These are phyloP conservation scores for Rhodocollybia butyracea DNA, from an alignment of 768 basidiomycete species.

Conservation along the genomic window DNA sequence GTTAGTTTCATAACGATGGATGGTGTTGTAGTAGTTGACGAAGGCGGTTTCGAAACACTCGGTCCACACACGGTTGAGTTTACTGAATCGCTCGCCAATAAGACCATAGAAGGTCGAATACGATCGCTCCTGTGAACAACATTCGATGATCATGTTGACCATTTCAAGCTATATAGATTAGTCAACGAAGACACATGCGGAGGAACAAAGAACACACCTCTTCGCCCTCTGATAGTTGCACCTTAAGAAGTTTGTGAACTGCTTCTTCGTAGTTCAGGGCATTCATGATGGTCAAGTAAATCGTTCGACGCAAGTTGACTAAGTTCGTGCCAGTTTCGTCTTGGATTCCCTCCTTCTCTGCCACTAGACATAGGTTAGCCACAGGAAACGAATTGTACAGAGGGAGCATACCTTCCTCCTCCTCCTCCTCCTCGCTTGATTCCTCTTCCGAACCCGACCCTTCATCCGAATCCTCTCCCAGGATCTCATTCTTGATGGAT, in stretches of 20 bases:
- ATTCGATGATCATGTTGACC: slow-evolving; percentile 98
- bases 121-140: slow-evolving; percentile 98
- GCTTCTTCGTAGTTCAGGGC: slow-evolving; percentile 98
- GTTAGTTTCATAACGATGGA: slow-evolving; percentile 99
- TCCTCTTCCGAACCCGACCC: slow-evolving; percentile 67
- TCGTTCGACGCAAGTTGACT: slow-evolving; percentile 89
- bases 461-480: slow-evolving; percentile 82
- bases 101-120: slow-evolving; percentile 98
- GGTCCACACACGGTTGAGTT: slow-evolving; percentile 93
- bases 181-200: neutral
- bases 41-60: slow-evolving; percentile 88
- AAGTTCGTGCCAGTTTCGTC: slow-evolving; percentile 95
- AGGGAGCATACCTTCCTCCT: slow-evolving; percentile 28
- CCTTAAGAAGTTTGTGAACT: slow-evolving; percentile 94
- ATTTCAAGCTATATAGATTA: slow-evolving; percentile 74
- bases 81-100: slow-evolving; percentile 93
- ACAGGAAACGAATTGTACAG: neutral
- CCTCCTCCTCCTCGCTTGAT: slow-evolving; percentile 61
- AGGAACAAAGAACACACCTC: slow-evolving; percentile 58
- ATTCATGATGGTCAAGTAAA: slow-evolving; percentile 99
- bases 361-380: slow-evolving; percentile 36
- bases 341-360: slow-evolving; percentile 85
- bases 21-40: slow-evolving; percentile 86
- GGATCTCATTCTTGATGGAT: slow-evolving; percentile 87
- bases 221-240: slow-evolving; percentile 87